Evolutionary conservation across 805 yeast genomes (phyloP).

Genomic region (Lipomyces kockii): DNA sequence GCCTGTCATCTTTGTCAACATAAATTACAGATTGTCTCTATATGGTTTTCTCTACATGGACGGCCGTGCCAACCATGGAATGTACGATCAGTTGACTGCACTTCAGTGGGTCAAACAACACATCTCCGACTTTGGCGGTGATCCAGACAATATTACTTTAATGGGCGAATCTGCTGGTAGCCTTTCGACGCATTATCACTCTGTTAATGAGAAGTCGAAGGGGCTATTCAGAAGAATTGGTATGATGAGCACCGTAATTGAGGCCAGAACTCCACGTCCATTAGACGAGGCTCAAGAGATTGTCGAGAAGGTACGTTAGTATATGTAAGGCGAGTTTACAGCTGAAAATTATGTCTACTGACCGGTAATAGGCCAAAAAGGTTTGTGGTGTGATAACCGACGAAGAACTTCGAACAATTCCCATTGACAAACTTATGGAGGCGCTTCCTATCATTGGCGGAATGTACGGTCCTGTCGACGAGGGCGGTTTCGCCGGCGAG

Average conservation of each 20-base stretch:
- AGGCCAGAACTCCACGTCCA: slow-evolving; percentile 37
- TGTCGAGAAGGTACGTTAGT: slow-evolving; percentile 13
- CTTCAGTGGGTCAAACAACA: slow-evolving; percentile 53
- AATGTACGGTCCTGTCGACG: slow-evolving; percentile 41
- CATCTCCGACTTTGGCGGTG: slow-evolving; percentile 55
- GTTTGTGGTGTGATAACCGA: slow-evolving; percentile 29
- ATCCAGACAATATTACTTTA: slow-evolving; percentile 50
- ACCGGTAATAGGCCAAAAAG: slow-evolving; percentile 15
- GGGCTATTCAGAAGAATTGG: slow-evolving; percentile 40
- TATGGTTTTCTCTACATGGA: slow-evolving; percentile 50
- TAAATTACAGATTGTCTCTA: slow-evolving; percentile 49
- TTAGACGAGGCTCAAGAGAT: slow-evolving; percentile 37
- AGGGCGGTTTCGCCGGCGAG: slow-evolving; percentile 39
- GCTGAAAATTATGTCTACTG: background rate
- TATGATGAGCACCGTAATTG: slow-evolving; percentile 41
- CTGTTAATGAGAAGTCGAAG: slow-evolving; percentile 30
- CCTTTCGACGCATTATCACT: slow-evolving; percentile 50
- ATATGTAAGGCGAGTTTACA: slow-evolving; percentile 6
- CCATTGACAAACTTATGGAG: slow-evolving; percentile 39
- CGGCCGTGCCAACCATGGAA: slow-evolving; percentile 49
- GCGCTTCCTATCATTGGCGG: slow-evolving; percentile 40
- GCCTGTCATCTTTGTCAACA: slow-evolving; percentile 47
- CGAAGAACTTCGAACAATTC: slow-evolving; percentile 35
- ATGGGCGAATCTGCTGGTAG: slow-evolving; percentile 58
- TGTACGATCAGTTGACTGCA: slow-evolving; percentile 55